A percentile compares a stretch with the other conserved stretches of the same genome.
Conservation (phyloP, 73 alveolate species). For the Paramecium tetraurelia region DNA sequence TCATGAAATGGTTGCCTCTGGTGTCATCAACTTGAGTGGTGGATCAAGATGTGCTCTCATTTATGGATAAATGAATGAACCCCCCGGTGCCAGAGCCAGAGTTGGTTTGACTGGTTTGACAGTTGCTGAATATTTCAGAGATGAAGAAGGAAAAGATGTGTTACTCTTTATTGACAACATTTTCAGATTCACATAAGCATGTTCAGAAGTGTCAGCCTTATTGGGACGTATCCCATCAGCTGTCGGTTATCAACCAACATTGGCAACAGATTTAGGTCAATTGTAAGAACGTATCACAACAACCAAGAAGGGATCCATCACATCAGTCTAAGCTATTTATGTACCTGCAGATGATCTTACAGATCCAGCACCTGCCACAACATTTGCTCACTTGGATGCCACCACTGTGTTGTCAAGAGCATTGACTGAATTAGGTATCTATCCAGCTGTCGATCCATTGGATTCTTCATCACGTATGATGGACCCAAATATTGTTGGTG, state of each 20-base stretch:
- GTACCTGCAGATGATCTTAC: constrained; percentile 98
- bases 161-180: constrained; percentile 95
- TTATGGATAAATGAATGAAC: constrained; percentile 99
- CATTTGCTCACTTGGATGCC: constrained; percentile 98
- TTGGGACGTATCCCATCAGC: constrained; percentile 98
- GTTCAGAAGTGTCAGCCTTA: constrained; percentile 98
- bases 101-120: constrained; percentile 96
- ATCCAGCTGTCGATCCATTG: constrained; percentile 99
- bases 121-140: constrained; percentile 98
- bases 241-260: constrained; percentile 98
- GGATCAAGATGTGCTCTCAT: constrained; percentile 95
- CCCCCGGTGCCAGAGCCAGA: constrained; percentile 99
- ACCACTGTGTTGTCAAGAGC: constrained; percentile 94
- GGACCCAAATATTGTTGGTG: constrained; percentile 95
- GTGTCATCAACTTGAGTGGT: constrained; percentile 64
- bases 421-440: constrained; percentile 94
- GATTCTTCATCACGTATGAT: constrained; percentile 97
- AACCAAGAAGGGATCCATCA: constrained; percentile 95
- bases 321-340: constrained; percentile 97
- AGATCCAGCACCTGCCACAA: constrained; percentile 99
- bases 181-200: constrained; percentile 98
- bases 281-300: constrained; percentile 96
- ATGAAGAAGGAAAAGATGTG: constrained; percentile 98
- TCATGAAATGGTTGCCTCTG: constrained; percentile 89
- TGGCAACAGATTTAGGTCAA: constrained; percentile 97